Conservation (phyloP, 2,329 filamentous ascomycete genomes). For the Metarhizium rileyi region DNA sequence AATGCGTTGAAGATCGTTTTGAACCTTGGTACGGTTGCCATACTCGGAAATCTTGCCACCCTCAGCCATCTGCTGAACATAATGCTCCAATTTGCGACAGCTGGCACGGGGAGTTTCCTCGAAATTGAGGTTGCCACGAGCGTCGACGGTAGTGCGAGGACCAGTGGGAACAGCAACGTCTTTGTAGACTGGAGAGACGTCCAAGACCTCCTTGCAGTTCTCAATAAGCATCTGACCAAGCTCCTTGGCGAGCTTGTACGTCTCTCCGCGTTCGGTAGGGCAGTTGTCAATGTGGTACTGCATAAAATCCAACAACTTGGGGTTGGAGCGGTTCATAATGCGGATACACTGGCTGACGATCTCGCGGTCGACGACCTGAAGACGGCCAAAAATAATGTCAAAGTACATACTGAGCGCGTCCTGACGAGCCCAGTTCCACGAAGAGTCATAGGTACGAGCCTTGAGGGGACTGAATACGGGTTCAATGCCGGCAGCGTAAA, state of each 20-base stretch:
- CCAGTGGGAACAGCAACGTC: constrained; percentile 89
- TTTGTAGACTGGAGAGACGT: constrained; percentile 82
- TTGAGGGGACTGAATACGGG: constrained; percentile 90
- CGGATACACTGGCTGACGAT: constrained; percentile 98
- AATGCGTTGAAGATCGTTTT: constrained; percentile 87
- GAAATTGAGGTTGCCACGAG: constrained; percentile 86
- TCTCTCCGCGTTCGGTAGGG: constrained; percentile 91
- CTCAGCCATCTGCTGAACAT: constrained; percentile 96
- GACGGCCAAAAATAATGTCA: constrained; percentile 93
- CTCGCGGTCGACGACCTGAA: constrained; percentile 88
- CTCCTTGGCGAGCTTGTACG: constrained; percentile 94
- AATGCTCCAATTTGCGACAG: constrained; percentile 95
- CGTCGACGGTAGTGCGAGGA: constrained; percentile 85
- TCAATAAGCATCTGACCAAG: constrained; percentile 89
- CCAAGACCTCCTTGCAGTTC: constrained; percentile 90
- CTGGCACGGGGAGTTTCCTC: constrained; percentile 78
- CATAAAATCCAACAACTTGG: constrained; percentile 94
- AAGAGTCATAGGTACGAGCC: constrained; percentile 92
- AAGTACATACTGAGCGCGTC: constrained; percentile 98
- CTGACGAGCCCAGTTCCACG: constrained; percentile 98
- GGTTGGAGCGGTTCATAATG: constrained; percentile 99
- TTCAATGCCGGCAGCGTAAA: constrained; percentile 90
- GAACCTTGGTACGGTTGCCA: constrained; percentile 94
- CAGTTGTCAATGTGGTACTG: constrained; percentile 99
- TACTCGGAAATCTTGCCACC: constrained; percentile 98